Conservation (phyloP, 179 eudicot species). For the Camellia oleifera region DNA sequence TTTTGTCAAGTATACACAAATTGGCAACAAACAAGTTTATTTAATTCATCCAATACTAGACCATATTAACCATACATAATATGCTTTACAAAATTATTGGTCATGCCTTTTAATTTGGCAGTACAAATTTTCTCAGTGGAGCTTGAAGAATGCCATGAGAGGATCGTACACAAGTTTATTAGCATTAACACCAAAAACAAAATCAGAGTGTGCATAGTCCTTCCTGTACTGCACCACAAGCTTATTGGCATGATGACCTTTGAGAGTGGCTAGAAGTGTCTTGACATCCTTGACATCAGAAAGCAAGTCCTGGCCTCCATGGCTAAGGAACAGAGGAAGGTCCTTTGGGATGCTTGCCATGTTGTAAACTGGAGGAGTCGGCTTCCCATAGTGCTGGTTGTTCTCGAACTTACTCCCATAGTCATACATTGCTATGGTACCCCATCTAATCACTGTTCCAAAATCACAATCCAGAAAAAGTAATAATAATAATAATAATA, state of each 20-base stretch:
- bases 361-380: slow-evolving; percentile 54
- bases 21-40: too few relatives aligned
- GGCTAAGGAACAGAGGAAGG: slow-evolving; percentile 54
- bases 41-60: not conserved
- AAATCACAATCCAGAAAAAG: not conserved
- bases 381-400: slow-evolving; percentile 43
- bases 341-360: slow-evolving; percentile 55
- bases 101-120: too few relatives aligned
- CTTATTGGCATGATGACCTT: slow-evolving; percentile 45
- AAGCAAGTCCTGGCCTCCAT: slow-evolving; percentile 59
- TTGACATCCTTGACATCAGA: slow-evolving; percentile 51
- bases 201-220: slow-evolving; percentile 68
- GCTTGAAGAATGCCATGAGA: slow-evolving; percentile 35
- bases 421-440: slow-evolving; percentile 48
- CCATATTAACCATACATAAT: not conserved
- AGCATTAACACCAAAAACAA: slow-evolving; percentile 54
- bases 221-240: slow-evolving; percentile 38
- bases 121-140: slow-evolving; percentile 16
- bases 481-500: too few relatives aligned
- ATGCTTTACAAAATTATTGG: too few relatives aligned
- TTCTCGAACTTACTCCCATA: slow-evolving; percentile 49
- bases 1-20: too few relatives aligned
- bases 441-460: slow-evolving; percentile 33
- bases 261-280: slow-evolving; percentile 34
- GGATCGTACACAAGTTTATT: slow-evolving; percentile 42